Base-by-base conservation (phyloP, 345 rosid species). In the Lumnitzera littorea region DNA sequence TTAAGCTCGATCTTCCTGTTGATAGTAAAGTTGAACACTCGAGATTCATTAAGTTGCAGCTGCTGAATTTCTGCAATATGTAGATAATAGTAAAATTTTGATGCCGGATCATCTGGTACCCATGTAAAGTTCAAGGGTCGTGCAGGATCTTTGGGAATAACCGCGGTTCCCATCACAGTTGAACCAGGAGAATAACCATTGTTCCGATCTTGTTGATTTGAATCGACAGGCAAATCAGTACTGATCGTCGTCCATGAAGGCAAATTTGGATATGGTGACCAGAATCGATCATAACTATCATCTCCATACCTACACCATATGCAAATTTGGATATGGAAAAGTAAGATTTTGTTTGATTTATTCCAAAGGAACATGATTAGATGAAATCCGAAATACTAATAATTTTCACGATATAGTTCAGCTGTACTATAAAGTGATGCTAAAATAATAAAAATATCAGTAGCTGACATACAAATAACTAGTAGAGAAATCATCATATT, bases 21-120 rank as follows among this genome's bases (percentile, higher is more conserved):
- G 1, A 74, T 24, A 17, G 20, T 29, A 31, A 74, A 48, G 55
- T 46, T 60, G 55, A 74, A 74, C 51, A 51, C 58, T 59, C 79
- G 61, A 17, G 13, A 2, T 31, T 71, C 53, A 20, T 57, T 67
- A 13, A 0, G 5, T 64, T 31, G 43, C 10, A 62, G 54, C 3
- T 0, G 36, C 51, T 75, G 52, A 27, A 75, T 53, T 51, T 71
- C 79, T 24, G 76, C 71, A 47, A 75, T 64, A 62, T 75, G 79
- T 65, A 75, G 23, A 46, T 71, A 75, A 6, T 71, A 52, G 51
- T 60, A 57, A 36, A 65, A 71, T 2, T 68, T 13, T 11, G 29
- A n/a, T 46, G 5, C 58, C 8, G 79, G 73, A 58, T 60, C 63
- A 1, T 57, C 59, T 46, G 55, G 24, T 68, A 31, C 24, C 29